These are phyloP conservation scores for Microdochium paspali DNA, from an alignment of 2,329 filamentous ascomycete genomes.

Conservation along the genomic window DNA sequence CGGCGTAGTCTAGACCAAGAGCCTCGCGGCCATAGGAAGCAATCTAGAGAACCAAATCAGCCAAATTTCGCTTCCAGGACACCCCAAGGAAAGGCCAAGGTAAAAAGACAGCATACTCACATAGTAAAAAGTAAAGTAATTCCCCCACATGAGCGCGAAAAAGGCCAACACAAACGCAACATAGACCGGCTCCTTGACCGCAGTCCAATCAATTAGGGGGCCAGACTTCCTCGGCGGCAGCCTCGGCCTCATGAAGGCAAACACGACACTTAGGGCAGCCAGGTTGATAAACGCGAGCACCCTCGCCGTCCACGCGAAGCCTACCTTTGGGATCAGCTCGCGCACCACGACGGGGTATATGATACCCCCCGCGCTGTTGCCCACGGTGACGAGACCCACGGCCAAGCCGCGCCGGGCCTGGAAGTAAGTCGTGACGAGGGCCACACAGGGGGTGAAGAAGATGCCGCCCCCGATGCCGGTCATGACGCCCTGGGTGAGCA, in stretches of 20 bases:
- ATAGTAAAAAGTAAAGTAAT: conserved; percentile 34
- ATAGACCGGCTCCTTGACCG: conserved; percentile 21
- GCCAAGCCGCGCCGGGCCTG: conserved; percentile 33
- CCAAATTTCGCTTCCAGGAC: neutral
- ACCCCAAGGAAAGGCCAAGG: neutral
- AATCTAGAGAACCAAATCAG: conserved; percentile 10
- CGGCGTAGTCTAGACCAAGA: conserved; percentile 22
- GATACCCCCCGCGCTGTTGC: conserved; percentile 56
- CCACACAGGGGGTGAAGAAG: conserved; percentile 39
- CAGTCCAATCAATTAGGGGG: conserved; percentile 17
- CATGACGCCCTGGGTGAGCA: conserved; percentile 19
- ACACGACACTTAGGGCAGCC: conserved; percentile 69
- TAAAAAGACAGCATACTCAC: conserved; percentile 12
- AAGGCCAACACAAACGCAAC: conserved; percentile 22
- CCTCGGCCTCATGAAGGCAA: conserved; percentile 19
- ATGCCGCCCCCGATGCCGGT: conserved; percentile 30
- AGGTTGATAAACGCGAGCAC: conserved; percentile 52
- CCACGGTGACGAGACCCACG: conserved; percentile 31
- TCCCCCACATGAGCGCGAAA: conserved; percentile 28
- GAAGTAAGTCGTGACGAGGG: conserved; percentile 45
- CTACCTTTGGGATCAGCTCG: conserved; percentile 17
- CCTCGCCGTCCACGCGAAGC: conserved; percentile 21
- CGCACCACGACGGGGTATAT: conserved; percentile 21
- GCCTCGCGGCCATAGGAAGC: conserved; percentile 22
- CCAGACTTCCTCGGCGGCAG: conserved; percentile 20